Evolutionary conservation across 2,329 filamentous ascomycete species (phyloP).

Genomic region (Colletotrichum karsti): DNA sequence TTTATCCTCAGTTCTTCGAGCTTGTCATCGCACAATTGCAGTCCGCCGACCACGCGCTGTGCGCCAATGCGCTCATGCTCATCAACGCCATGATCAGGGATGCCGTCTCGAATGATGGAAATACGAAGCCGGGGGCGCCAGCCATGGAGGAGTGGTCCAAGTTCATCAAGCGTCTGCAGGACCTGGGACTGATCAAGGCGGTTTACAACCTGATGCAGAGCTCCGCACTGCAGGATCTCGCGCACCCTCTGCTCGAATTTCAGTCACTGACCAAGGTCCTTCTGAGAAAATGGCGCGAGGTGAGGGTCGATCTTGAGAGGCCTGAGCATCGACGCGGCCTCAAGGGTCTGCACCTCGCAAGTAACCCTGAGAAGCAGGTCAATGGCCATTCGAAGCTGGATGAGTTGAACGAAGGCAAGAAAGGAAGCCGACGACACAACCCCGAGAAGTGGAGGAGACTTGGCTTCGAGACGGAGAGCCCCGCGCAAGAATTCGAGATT

Average conservation of each 20-base stretch:
- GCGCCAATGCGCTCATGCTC: conserved; percentile 92
- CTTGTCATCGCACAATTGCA: conserved; percentile 91
- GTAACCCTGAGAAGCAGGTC: conserved; percentile 70
- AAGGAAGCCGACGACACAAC: conserved; percentile 77
- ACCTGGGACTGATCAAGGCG: conserved; percentile 90
- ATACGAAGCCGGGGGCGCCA: conserved; percentile 38
- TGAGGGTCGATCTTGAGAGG: conserved; percentile 84
- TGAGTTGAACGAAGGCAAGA: conserved; percentile 52
- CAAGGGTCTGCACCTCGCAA: conserved; percentile 85
- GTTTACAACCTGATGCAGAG: conserved; percentile 96
- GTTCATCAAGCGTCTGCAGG: conserved; percentile 92
- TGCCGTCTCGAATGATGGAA: conserved; percentile 78
- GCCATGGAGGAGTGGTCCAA: conserved; percentile 85
- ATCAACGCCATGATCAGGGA: conserved; percentile 96
- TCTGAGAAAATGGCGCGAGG: conserved; percentile 86
- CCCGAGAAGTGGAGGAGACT: conserved; percentile 93
- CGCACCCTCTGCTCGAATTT: conserved; percentile 90
- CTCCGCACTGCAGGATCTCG: conserved; percentile 88
- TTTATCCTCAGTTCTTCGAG: conserved; percentile 93
- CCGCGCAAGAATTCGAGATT: conserved; percentile 83
- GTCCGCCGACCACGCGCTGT: conserved; percentile 93
- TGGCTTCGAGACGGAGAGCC: conserved; percentile 91
- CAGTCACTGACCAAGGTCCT: conserved; percentile 90
- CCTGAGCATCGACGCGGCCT: conserved; percentile 88
- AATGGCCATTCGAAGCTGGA: conserved; percentile 48